Evolutionary conservation across 371 early-diverging fungal genomes (phyloP), one percentile per base, ranked within the genome.

Genomic region (Circinella minor): DNA sequence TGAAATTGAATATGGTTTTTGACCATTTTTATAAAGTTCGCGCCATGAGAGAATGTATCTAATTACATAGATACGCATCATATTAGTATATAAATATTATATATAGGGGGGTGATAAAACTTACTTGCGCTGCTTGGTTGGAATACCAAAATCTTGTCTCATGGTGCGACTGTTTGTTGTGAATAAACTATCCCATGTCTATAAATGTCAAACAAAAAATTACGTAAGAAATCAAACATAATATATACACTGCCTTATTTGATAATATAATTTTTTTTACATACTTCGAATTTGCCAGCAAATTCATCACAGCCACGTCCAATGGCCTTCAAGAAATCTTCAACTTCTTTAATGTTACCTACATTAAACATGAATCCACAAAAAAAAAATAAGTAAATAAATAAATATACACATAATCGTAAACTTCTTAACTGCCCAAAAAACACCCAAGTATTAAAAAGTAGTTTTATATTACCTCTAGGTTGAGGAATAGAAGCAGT

Each of bases 131-230:
- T 75, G 71, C 39, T 67, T 71, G n/a, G 75, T 71, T 27, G 69
- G 69, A 27, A 75, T 75, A 36, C 69, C 71, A 55, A 71, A 63
- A 17, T 86, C 86, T 39, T 70, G 68, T 66, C 86, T 84, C 90
- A 91, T 82, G 4, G 67, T 73, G 18, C 71, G 66, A 18, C 86
- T 80, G 38, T 72, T 70, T 5, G 83, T 76, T 1, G 78, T 84
- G 59, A 91, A 91, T 47, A 91, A 66, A 57, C 85, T 80, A n/a
- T 88, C 86, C 91, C 91, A 91, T 69, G 77, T 69, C 87, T 87
- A 76, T 6, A 27, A 27, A 27, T 27, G 27, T 27, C 27, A 27
- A 27, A 2, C 27, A 27, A 27, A 27, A 27, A 27, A 27, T 27
- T 27, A 27, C 2, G 27, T 27, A 27, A 27, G 27, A 27, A 27